Percentiles rank a stretch among this genome's conserved stretches.
Conservation (phyloP, 345 rosid species). For the Sisymbrium irio region DNA sequence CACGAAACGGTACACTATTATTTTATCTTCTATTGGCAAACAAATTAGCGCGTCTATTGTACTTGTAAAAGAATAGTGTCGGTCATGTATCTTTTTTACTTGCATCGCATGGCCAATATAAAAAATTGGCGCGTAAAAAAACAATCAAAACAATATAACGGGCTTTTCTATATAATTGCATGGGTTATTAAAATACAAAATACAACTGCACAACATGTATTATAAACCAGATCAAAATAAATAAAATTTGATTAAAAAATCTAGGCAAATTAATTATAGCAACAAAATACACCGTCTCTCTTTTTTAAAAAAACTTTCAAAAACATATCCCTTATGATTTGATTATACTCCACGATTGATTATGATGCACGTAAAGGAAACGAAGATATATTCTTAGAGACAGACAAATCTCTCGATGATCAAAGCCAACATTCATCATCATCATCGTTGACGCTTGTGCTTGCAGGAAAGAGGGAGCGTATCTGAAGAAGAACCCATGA, state of each 20-base stretch:
- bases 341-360: slow-evolving; percentile 2
- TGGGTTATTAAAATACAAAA: slow-evolving; percentile 17
- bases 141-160: not conserved
- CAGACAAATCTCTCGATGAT: not conserved
- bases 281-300: not conserved
- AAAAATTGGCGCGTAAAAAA: slow-evolving; percentile 11
- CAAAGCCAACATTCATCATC: not conserved
- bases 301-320: too few relatives aligned
- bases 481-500: slow-evolving; percentile 43
- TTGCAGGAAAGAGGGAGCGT: slow-evolving; percentile 40
- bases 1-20: not conserved
- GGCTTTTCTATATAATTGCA: slow-evolving; percentile 13
- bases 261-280: slow-evolving; percentile 7
- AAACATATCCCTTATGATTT: not conserved
- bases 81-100: not conserved
- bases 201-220: slow-evolving; percentile 27
- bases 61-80: not conserved
- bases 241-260: not conserved
- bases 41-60: not conserved
- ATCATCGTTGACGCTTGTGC: slow-evolving; percentile 25
- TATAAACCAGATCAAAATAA: not conserved
- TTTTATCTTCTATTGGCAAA: not conserved
- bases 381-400: not conserved
- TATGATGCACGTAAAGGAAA: not conserved
- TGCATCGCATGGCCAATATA: not conserved